These are phyloP conservation scores for Fusarium torreyae DNA, from an alignment of 2,329 filamentous ascomycete genomes.

Conservation along the genomic window DNA sequence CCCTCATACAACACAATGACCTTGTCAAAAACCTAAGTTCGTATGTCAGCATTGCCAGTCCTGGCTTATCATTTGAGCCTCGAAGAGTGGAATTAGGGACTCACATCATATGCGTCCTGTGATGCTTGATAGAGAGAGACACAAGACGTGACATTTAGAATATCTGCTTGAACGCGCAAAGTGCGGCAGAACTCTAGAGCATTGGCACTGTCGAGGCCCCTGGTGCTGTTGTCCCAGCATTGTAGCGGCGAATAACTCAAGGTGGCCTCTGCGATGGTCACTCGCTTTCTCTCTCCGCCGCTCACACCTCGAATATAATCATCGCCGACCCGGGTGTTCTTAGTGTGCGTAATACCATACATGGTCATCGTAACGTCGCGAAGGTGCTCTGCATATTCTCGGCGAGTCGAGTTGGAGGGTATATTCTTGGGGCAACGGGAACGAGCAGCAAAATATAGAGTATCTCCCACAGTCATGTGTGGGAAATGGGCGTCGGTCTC, in stretches of 20 bases:
- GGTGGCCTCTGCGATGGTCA: conserved; percentile 55
- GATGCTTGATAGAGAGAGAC: conserved; percentile 78
- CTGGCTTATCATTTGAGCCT: too few relatives aligned
- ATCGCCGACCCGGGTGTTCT: conserved; percentile 79
- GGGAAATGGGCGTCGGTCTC: conserved; percentile 84
- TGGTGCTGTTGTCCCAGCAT: conserved; percentile 80
- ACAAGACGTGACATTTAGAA: conserved; percentile 69
- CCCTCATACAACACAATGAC: conserved; percentile 78
- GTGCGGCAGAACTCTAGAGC: conserved; percentile 77
- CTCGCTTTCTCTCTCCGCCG: conserved; percentile 66
- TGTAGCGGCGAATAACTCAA: conserved; percentile 65
- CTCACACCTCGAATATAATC: conserved; percentile 74
- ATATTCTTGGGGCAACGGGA: conserved; percentile 74
- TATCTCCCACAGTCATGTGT: conserved; percentile 80
- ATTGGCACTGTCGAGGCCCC: conserved; percentile 74
- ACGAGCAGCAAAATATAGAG: conserved; percentile 79
- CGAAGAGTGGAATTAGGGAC: too few relatives aligned
- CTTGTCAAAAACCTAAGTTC: conserved; percentile 74
- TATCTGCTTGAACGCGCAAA: conserved; percentile 71
- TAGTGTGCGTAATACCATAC: conserved; percentile 78
- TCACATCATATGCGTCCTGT: conserved; percentile 50
- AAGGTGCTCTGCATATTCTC: conserved; percentile 70
- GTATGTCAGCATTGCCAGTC: too few relatives aligned
- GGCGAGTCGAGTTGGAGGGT: conserved; percentile 67
- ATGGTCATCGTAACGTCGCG: conserved; percentile 81